Base-by-base conservation (phyloP, 768 basidiomycete species). In the Paxillus rubicundulus region DNA sequence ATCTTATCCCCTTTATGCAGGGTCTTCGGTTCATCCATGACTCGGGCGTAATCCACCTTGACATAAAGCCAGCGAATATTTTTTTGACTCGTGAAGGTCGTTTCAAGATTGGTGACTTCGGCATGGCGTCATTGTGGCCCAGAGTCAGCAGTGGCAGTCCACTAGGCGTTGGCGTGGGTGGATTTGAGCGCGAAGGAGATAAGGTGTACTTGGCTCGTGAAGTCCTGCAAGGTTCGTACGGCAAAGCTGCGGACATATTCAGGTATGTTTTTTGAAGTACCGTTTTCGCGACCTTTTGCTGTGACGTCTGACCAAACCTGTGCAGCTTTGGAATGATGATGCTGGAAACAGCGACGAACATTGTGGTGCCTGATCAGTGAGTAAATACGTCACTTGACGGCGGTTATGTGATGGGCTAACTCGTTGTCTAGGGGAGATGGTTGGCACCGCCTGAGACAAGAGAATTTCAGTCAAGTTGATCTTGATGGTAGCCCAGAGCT, bases 71-170 rank as follows among this genome's bases (percentile, higher is more conserved):
- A 12, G 92, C 92, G 39, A 99, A 99, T 68, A 86, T 99, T 46
- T 93, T 99, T 66, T 78, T 99, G 61, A 93, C 91, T 9, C 77
- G 77, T 8, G 81, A 85, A 39, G 97, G 97, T 2, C 81, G 87
- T 41, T 87, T 99, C 74, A 93, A 92, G 74, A 93, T 99, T 67
- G 96, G 96, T 8, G 97, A 99, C 69, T 98, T 98, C 74, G 97
- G 97, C 9, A 93, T 99, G 86, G 95, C 96, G n/a, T 91, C 92
- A 6, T 62, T 92, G 47, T 95, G 92, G 89, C 92, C 93, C 1
- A 76, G 93, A 36, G 73, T 76, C 0, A 61, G 54, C 12, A 59
- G 69, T 32, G 69, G 62, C 9, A 73, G 71, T 45, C 69, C 67
- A 8, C 61, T 72, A 47, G 80, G 77, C 8, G 54, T 60, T 8